Evolutionary conservation across 129 eudicot genomes (phyloP), one percentile per base, ranked within the genome.

Genomic region (Smallanthus sonchifolius): DNA sequence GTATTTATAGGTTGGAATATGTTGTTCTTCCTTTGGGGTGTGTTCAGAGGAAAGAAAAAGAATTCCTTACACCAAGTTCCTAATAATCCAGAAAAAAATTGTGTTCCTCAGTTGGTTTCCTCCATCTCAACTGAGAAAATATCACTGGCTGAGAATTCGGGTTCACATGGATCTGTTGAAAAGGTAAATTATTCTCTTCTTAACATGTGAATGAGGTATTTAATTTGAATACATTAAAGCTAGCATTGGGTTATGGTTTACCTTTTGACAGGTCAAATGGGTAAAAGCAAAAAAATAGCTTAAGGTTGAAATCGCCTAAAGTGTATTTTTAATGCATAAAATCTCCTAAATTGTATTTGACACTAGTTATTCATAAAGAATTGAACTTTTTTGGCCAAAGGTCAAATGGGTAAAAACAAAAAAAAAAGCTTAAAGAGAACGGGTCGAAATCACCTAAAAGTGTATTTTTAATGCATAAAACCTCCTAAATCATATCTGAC

Each of bases 1-100:
- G 16, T 19, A 54, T 67, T 65, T 51, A 57, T 86, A 93, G 98
- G 96, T 61, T 93, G 96, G 98, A 93, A 93, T 81, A 80, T 61
- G 76, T 69, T 93, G 77, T 86, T 70, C 77, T 93, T 84, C 44
- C 82, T 93, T 36, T 93, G 98, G 98, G 96, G 95, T 72, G 95
- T 93, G 61, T 88, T 90, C 60, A 87, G 95, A 85, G 95, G 83
- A 77, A 83, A 88, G 88, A 82, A 81, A 68, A 84, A 49, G 78
- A 77, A 70, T 67, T 49, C 75, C 42, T 51, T 72, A 79, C 84
- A 67, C 37, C 84, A 77, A 59, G 72, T 55, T 71, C 77, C 81
- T 80, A 75, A 56, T 38, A 65, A 75, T 35, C 28, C 65, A 38
- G 71, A 78, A 75, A 76, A 80, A 40, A 57, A 16, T 60, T 45